phyloP scores from a whole-genome alignment of 495 filamentous ascomycete genomes.

The Articulospora tetracladia region DNA sequence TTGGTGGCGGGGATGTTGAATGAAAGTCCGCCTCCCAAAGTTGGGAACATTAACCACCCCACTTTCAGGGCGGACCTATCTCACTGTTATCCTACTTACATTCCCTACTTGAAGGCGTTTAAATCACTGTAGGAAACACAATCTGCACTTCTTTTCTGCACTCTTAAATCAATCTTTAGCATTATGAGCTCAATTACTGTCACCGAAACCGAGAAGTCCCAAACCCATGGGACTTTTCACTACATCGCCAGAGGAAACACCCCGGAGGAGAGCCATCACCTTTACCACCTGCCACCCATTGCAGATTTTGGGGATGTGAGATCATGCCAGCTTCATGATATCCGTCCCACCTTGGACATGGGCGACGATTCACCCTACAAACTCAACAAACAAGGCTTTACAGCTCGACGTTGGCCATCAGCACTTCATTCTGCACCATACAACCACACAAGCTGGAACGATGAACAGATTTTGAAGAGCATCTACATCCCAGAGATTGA shows the following conservation, averaged over 20 bases:
- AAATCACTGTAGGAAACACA: no score
- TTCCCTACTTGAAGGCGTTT: no score
- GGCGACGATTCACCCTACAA: neutral
- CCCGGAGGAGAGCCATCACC: neutral
- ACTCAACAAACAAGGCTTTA: slow-evolving; percentile 16
- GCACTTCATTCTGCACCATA: slow-evolving; percentile 12
- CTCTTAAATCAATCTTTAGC: no score
- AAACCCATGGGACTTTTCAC: neutral
- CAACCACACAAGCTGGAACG: slow-evolving; percentile 5
- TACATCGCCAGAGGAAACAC: neutral
- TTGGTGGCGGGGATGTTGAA: no score
- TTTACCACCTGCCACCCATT: slow-evolving; percentile 14
- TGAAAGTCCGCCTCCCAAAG: no score
- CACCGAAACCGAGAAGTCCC: neutral
- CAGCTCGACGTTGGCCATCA: slow-evolving; percentile 8
- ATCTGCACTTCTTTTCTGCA: no score
- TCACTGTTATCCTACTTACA: no score
- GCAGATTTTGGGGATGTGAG: slow-evolving; percentile 13
- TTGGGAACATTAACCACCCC: no score
- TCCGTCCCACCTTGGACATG: slow-evolving; percentile 4
- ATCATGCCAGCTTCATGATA: slow-evolving; percentile 5
- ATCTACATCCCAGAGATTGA: slow-evolving; percentile 17
- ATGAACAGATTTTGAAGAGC: slow-evolving; percentile 9
- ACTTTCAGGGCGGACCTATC: no score
- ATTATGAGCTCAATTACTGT: no score